Evolutionary conservation across 2,329 filamentous ascomycete species (phyloP), one percentile per base, ranked within the genome.

Genomic region (Cadophora malorum): DNA sequence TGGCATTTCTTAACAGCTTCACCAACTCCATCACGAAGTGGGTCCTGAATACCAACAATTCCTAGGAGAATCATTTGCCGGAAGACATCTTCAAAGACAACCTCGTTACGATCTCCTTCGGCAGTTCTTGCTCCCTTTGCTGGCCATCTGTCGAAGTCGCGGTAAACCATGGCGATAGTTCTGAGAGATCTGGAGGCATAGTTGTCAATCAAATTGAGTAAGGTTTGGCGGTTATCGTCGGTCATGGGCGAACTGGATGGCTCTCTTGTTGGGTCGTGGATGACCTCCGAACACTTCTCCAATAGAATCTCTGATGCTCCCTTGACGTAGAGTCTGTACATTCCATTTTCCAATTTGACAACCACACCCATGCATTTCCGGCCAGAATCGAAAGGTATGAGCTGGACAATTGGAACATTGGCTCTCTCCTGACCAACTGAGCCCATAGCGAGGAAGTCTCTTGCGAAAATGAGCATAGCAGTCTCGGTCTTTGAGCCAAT

Each of bases 401-500:
- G 79, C 72, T 88, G 84, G 14, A 81, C 81, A 41, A 91, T 79
- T 41, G 85, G 83, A 47, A 84, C 84, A 72, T 90, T 91, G 16
- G 86, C 83, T 21, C 90, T 84, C 73, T 89, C 89, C 69, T 89
- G 83, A 58, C 81, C 81, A 19, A 92, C 79, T 0, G 84, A 82
- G 6, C 85, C 86, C 82, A 93, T 88, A 52, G 84, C 90, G 16
- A 93, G 81, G 74, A 87, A 82, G 60, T 91, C 87, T 60, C 85
- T 84, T 23, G 90, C 88, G 75, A 93, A 92, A 28, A 83, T 82
- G n/a, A 94, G 83, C 14, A 94, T 82, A 25, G 91, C 91, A 4
- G 90, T 92, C 76, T 94, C 91, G 0, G 91, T 94, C 79, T 93
- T 93, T 5, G 91, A 93, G 35, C 91, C 91, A 70, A 93, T 84